phyloP scores from a whole-genome alignment of 495 filamentous ascomycete species.

The Penicillium bovifimosum region DNA sequence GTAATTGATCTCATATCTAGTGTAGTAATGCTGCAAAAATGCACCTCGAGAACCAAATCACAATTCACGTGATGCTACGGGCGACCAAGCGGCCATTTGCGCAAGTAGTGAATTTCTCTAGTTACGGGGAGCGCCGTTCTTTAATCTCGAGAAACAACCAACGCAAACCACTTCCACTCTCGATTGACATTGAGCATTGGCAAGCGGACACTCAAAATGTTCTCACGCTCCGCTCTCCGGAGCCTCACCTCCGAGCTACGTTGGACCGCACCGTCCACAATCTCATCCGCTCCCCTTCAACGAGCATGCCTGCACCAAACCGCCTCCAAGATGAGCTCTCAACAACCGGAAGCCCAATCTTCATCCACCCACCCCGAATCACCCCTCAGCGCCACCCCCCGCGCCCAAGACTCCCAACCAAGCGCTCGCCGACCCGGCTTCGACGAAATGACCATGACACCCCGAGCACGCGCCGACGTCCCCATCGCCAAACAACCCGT shows the following conservation, averaged over 20 bases:
- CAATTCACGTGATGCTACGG: conserved; percentile 27
- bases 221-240: conserved; percentile 38
- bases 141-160: conserved; percentile 8
- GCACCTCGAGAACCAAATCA: background rate
- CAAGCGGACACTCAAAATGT: conserved; percentile 27
- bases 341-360: conserved; percentile 17
- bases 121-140: conserved; percentile 13
- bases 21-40: background rate
- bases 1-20: background rate
- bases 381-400: conserved; percentile 28
- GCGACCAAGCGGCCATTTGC: conserved; percentile 20
- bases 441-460: conserved; percentile 15
- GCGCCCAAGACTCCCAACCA: conserved; percentile 21
- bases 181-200: conserved; percentile 6
- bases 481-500: conserved; percentile 32
- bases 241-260: conserved; percentile 33
- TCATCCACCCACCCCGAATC: conserved; percentile 23
- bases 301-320: conserved; percentile 27
- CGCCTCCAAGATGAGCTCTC: conserved; percentile 16
- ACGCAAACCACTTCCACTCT: conserved; percentile 13
- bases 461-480: conserved; percentile 20
- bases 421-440: conserved; percentile 5
- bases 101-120: conserved; percentile 33
- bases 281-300: conserved; percentile 37
- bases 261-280: conserved; percentile 25